phyloP scores from a whole-genome alignment of 2,329 filamentous ascomycete species.

The Geoglossum cookeanum region DNA sequence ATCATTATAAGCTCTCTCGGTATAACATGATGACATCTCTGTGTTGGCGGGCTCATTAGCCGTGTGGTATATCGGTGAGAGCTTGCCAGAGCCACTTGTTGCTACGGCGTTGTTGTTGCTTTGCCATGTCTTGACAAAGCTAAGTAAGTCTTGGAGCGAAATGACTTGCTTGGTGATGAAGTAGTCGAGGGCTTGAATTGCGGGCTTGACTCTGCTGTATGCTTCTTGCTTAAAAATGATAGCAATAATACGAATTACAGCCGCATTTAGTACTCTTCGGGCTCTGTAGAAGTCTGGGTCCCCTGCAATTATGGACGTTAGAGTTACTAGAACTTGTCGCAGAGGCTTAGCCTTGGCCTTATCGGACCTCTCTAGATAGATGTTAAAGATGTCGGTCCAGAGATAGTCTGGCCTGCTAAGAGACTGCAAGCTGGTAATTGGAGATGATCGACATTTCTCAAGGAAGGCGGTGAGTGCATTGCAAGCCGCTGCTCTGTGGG shows the following conservation, averaged over 20 bases:
- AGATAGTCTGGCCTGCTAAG: constrained; percentile 1
- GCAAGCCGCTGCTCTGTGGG: constrained; percentile 2
- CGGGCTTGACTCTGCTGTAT: constrained; percentile 47
- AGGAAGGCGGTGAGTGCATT: constrained; percentile 3
- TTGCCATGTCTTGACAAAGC: constrained; percentile 15
- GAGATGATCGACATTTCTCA: neutral
- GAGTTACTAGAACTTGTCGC: neutral
- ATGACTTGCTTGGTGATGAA: constrained; percentile 43
- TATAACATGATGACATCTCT: neutral
- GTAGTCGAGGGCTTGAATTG: constrained; percentile 46
- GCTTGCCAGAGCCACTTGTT: neutral
- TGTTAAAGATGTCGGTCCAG: neutral
- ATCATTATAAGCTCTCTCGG: neutral
- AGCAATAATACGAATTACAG: constrained; percentile 27
- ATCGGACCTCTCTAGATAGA: constrained; percentile 4
- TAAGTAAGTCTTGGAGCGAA: constrained; percentile 8
- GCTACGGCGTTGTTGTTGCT: constrained; percentile 1
- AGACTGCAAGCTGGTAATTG: neutral
- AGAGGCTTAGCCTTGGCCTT: constrained; percentile 3
- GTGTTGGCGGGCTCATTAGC: neutral
- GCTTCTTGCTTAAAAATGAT: constrained; percentile 41
- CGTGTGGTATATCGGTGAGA: neutral
- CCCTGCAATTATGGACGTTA: neutral
- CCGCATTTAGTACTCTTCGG: neutral
- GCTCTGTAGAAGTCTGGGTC: neutral